Evolutionary conservation across 805 yeast genomes (phyloP).

Genomic region (Schwanniomyces vanrijiae): DNA sequence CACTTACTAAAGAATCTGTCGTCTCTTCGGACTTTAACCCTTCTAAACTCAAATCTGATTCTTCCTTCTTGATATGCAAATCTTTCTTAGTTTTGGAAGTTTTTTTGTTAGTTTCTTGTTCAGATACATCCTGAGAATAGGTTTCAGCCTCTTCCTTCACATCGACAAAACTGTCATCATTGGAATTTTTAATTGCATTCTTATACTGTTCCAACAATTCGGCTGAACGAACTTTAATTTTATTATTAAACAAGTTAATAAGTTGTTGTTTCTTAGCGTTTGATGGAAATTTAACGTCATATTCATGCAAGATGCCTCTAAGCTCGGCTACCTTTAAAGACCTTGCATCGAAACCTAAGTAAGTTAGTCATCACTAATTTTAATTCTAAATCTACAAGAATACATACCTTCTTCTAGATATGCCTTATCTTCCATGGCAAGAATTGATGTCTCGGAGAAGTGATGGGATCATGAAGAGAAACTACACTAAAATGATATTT

Average conservation of each 20-base stretch:
- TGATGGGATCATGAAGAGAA: neutral
- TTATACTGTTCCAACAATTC: constrained; percentile 34
- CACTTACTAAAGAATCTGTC: neutral
- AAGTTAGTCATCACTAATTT: constrained; percentile 17
- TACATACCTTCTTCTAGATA: constrained; percentile 25
- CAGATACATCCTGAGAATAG: constrained; percentile 4
- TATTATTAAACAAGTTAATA: constrained; percentile 55
- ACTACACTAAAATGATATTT: neutral
- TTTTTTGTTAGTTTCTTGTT: neutral
- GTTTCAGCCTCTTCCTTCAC: neutral
- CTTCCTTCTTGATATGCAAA: constrained; percentile 11
- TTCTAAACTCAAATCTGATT: constrained; percentile 4
- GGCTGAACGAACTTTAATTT: constrained; percentile 51
- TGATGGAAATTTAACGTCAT: constrained; percentile 61
- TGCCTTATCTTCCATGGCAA: constrained; percentile 19
- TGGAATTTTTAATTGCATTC: constrained; percentile 13
- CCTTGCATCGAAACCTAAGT: constrained; percentile 64
- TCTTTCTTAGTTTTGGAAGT: constrained; percentile 1
- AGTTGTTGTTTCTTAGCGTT: constrained; percentile 69
- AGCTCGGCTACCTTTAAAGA: constrained; percentile 67
- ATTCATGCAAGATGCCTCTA: constrained; percentile 61
- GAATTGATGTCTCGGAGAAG: neutral
- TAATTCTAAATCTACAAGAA: neutral
- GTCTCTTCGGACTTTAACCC: constrained; percentile 1
- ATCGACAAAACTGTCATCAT: constrained; percentile 20